These are phyloP conservation scores for Zangia roseola DNA, from an alignment of 768 basidiomycete genomes.

Conservation along the genomic window DNA sequence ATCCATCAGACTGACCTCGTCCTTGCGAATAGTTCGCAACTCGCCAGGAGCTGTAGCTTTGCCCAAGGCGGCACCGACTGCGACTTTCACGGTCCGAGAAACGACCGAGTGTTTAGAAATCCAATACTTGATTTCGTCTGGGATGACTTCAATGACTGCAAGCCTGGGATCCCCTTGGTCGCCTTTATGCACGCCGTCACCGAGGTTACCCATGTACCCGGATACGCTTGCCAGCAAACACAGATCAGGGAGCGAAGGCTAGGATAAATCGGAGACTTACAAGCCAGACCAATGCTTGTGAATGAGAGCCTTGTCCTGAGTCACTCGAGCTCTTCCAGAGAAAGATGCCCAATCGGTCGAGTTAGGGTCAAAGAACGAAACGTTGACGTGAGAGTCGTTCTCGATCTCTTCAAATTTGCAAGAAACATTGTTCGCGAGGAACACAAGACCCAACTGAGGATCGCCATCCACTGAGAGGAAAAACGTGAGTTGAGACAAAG, in stretches of 20 bases:
- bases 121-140: slow-evolving; percentile 83
- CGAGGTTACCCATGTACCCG: slow-evolving; percentile 86
- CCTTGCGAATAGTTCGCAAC: slow-evolving; percentile 66
- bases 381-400: slow-evolving; percentile 76
- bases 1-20: slow-evolving; percentile 54
- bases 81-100: slow-evolving; percentile 59
- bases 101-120: slow-evolving; percentile 58
- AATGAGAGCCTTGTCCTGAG: slow-evolving; percentile 60
- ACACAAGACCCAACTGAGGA: slow-evolving; percentile 55
- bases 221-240: slow-evolving; percentile 45
- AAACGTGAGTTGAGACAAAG: neutral
- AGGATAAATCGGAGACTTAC: slow-evolving; percentile 31
- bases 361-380: slow-evolving; percentile 68
- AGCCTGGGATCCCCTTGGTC: slow-evolving; percentile 77
- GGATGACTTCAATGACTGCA: slow-evolving; percentile 73
- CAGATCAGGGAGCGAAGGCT: neutral
- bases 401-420: slow-evolving; percentile 76
- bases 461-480: slow-evolving; percentile 39
- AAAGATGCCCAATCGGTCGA: slow-evolving; percentile 81
- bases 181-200: slow-evolving; percentile 84
- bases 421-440: slow-evolving; percentile 72
- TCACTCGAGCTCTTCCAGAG: slow-evolving; percentile 68
- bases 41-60: slow-evolving; percentile 70
- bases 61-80: slow-evolving; percentile 58
- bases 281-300: slow-evolving; percentile 61